These are phyloP conservation scores for Phycomyces blakesleeanus DNA, from an alignment of 192 early-diverging fungal genomes.

Conservation along the genomic window DNA sequence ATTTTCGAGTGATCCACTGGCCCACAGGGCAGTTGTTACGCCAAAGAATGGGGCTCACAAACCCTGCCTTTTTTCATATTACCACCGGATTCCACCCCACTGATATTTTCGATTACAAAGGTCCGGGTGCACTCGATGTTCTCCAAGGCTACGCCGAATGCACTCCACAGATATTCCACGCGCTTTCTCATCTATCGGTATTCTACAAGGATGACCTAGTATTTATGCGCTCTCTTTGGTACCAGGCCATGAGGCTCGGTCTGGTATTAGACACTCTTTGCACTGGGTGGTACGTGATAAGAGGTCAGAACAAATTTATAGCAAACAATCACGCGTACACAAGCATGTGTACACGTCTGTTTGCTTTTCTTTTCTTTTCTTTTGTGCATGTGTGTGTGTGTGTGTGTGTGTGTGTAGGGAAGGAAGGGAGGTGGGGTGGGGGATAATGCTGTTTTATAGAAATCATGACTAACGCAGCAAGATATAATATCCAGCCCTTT, in stretches of 20 bases:
- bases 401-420: too few relatives aligned
- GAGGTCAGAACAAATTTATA: too few relatives aligned
- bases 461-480: too few relatives aligned
- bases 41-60: neutral
- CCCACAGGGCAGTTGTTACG: slow-evolving; percentile 10
- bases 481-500: too few relatives aligned
- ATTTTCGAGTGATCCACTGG: slow-evolving; percentile 15
- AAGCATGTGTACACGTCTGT: too few relatives aligned
- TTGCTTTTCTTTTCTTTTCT: too few relatives aligned
- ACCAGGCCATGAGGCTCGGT: neutral
- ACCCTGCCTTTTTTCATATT: slow-evolving; percentile 3
- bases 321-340: too few relatives aligned
- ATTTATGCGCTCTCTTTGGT: neutral
- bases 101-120: slow-evolving; percentile 14
- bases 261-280: neutral
- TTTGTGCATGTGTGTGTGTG: too few relatives aligned
- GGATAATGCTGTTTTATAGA: too few relatives aligned
- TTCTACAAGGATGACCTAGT: neutral
- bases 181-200: neutral
- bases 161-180: neutral
- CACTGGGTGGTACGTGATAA: neutral
- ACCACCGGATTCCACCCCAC: slow-evolving; percentile 6
- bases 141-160: neutral
- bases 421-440: too few relatives aligned
- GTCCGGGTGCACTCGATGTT: slow-evolving; percentile 3